phyloP scores from a whole-genome alignment of 116 monocot species.

The Posidonia oceanica region DNA sequence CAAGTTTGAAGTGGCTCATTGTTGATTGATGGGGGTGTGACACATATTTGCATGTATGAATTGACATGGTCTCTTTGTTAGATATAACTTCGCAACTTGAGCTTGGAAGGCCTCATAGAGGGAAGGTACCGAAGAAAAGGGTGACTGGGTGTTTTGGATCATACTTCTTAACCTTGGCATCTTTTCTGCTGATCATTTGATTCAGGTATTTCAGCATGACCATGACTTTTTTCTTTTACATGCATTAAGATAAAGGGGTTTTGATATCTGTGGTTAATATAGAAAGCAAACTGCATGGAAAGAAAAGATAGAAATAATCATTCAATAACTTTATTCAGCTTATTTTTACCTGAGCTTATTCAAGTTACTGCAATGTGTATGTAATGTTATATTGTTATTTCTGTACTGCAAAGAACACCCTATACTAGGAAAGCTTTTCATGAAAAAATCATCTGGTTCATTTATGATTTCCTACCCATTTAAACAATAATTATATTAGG shows the following conservation, averaged over 20 bases:
- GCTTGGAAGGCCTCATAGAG: slow-evolving; percentile 44
- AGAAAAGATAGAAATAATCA: too few species aligned
- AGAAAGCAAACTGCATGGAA: too few species aligned
- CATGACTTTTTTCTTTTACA: not conserved
- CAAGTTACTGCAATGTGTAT: too few species aligned
- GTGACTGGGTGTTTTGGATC: slow-evolving; percentile 93
- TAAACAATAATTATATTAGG: not conserved
- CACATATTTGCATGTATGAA: too few species aligned
- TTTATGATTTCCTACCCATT: not conserved
- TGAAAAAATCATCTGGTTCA: not conserved
- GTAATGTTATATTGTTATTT: too few species aligned
- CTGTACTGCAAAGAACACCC: too few species aligned
- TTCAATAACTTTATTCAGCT: too few species aligned
- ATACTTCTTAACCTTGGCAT: slow-evolving; percentile 75
- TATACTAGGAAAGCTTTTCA: too few species aligned
- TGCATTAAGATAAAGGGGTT: not conserved
- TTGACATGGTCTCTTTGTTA: not conserved
- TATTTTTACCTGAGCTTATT: too few species aligned
- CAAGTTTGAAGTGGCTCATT: too few species aligned
- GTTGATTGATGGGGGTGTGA: too few species aligned
- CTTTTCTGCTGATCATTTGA: slow-evolving; percentile 79
- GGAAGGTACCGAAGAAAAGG: slow-evolving; percentile 25
- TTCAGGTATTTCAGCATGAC: slow-evolving; percentile 32
- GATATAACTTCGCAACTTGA: slow-evolving; percentile 60
- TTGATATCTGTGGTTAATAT: not conserved